Evolutionary conservation across 805 yeast genomes (phyloP).

Genomic region (Lachancea mirantina): DNA sequence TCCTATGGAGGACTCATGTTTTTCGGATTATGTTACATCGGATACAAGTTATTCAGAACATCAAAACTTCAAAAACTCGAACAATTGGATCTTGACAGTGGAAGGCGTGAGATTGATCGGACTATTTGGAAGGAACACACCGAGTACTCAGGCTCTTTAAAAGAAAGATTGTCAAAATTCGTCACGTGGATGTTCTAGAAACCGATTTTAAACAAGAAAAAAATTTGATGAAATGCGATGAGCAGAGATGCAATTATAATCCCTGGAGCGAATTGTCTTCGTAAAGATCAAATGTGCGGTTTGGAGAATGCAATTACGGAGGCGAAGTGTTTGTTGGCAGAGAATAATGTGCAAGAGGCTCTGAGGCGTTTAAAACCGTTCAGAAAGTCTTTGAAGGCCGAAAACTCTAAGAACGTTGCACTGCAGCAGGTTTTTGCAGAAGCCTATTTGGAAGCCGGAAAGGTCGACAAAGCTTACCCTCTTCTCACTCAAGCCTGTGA

Average conservation of each 20-base stretch:
- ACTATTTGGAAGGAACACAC: constrained; percentile 74
- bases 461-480: constrained; percentile 70
- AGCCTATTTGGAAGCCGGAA: constrained; percentile 68
- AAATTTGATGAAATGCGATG: constrained; percentile 8
- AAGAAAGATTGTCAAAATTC: constrained; percentile 23
- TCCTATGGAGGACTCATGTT: constrained; percentile 56
- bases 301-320: constrained; percentile 12
- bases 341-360: constrained; percentile 31
- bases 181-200: constrained; percentile 29
- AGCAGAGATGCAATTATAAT: constrained; percentile 11
- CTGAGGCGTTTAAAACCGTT: constrained; percentile 31
- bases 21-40: constrained; percentile 43
- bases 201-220: no score
- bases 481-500: constrained; percentile 53
- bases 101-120: constrained; percentile 76
- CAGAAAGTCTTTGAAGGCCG: constrained; percentile 20
- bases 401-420: constrained; percentile 34
- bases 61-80: constrained; percentile 63
- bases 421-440: constrained; percentile 62
- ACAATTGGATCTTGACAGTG: constrained; percentile 74
- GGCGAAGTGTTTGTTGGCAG: constrained; percentile 21
- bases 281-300: constrained; percentile 15
- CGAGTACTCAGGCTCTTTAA: constrained; percentile 29
- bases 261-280: no score
- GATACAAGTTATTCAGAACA: constrained; percentile 53